Conservation (phyloP, 345 rosid genomes). For the Punica granatum region DNA sequence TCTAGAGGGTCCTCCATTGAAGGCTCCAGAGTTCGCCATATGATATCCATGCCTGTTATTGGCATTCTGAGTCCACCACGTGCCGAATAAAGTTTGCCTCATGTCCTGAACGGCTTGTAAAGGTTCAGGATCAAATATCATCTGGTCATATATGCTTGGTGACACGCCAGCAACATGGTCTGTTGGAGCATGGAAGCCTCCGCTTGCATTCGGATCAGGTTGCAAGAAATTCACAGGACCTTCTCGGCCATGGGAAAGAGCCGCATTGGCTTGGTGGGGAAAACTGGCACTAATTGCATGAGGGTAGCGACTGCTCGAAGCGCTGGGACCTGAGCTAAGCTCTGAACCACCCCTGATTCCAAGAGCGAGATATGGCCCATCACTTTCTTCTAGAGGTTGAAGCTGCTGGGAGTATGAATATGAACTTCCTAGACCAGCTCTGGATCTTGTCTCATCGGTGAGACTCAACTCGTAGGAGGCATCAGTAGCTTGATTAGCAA, state of each 20-base stretch:
- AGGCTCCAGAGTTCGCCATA: slow-evolving; percentile 4
- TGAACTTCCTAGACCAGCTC: not conserved
- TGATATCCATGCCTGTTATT: slow-evolving; percentile 3
- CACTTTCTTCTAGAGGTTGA: slow-evolving; percentile 12
- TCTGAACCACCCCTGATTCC: slow-evolving; percentile 13
- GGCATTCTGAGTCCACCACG: slow-evolving; percentile 2
- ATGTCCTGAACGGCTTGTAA: not conserved
- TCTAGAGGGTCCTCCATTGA: slow-evolving; percentile 2
- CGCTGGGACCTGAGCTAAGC: slow-evolving; percentile 5
- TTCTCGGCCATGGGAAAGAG: slow-evolving; percentile 4
- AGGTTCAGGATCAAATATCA: not conserved
- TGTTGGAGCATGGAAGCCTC: slow-evolving; percentile 1
- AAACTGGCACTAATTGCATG: slow-evolving; percentile 1
- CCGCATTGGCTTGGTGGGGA: slow-evolving; percentile 6
- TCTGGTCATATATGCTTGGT: not conserved
- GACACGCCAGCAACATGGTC: slow-evolving; percentile 1
- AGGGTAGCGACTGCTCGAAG: slow-evolving; percentile 4
- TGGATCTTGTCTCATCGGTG: too few species aligned
- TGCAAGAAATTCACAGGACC: slow-evolving; percentile 1
- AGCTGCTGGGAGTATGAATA: not conserved
- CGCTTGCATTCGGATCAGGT: not conserved
- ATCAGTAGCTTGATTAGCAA: not conserved
- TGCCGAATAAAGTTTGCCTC: slow-evolving; percentile 2
- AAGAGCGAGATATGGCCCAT: slow-evolving; percentile 21
- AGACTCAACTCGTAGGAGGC: not conserved